phyloP scores from a whole-genome alignment of 2,329 filamentous ascomycete genomes.

The Calonectria hawksworthii region DNA sequence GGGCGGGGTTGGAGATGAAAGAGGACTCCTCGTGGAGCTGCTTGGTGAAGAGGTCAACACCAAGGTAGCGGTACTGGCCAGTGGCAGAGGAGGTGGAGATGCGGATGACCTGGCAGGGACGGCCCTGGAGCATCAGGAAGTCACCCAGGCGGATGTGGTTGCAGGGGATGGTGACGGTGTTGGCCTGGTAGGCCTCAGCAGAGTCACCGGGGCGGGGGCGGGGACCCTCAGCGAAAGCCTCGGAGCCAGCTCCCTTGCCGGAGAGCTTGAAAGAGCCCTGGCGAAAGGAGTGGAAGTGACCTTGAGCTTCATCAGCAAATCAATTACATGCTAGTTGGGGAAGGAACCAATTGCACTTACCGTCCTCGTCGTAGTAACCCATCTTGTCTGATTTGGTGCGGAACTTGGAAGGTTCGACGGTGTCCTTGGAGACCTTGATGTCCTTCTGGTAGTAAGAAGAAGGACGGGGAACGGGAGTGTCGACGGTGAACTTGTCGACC shows the following conservation, averaged over 20 bases:
- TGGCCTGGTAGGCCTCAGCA: slow-evolving; percentile 64
- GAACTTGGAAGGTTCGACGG: slow-evolving; percentile 68
- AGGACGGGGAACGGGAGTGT: slow-evolving; percentile 57
- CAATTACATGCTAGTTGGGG: background rate
- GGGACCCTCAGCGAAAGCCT: slow-evolving; percentile 53
- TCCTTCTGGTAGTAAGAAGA: slow-evolving; percentile 66
- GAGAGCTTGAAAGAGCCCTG: slow-evolving; percentile 69
- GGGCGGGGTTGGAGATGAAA: slow-evolving; percentile 96
- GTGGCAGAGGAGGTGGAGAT: slow-evolving; percentile 98
- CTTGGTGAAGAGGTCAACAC: slow-evolving; percentile 99
- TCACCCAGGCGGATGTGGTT: slow-evolving; percentile 99
- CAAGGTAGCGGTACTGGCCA: slow-evolving; percentile 99
- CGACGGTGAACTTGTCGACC: slow-evolving; percentile 47
- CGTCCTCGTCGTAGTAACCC: slow-evolving; percentile 76
- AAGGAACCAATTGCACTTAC: slow-evolving; percentile 53
- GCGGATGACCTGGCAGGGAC: slow-evolving; percentile 99
- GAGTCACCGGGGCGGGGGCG: slow-evolving; percentile 46
- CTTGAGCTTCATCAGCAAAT: slow-evolving; percentile 51
- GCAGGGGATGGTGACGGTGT: slow-evolving; percentile 98
- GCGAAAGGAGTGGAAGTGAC: slow-evolving; percentile 72
- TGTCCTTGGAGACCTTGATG: slow-evolving; percentile 75
- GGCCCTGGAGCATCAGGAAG: slow-evolving; percentile 98
- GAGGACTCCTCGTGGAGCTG: slow-evolving; percentile 99
- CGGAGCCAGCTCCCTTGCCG: slow-evolving; percentile 66
- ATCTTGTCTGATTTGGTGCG: slow-evolving; percentile 67